Base-by-base conservation (phyloP, 768 basidiomycete species). In the Boletus eberwhitei region DNA sequence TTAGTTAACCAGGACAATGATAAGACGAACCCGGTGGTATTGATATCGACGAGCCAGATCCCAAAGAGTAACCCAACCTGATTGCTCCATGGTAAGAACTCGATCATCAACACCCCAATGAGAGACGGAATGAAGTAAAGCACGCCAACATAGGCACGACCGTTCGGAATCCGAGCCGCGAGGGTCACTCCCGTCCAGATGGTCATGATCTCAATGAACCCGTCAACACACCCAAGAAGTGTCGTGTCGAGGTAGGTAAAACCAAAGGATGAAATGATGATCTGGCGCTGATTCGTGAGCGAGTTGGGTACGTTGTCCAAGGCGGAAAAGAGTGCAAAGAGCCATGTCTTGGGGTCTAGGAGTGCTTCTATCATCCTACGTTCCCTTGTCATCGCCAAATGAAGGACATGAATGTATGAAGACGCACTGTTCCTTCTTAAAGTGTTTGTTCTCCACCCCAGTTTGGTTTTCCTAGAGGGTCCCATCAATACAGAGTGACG, bases 361-460 rank as follows among this genome's bases (percentile, higher is more conserved):
- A 89, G 71, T 0, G 87, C 83, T 64, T 90, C 88, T 21, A 81
- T 77, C 76, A 90, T 78, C 67, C 86, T 88, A 62, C 7, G 6
- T 19, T 43, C 4, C 14, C 11, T 3, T 17, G 13, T 59, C 29
- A 54, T 19, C 19, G 2, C 11, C 12, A 37, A 17, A 43, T 19
- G 31, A 36, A 5, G 40, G 14, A 34, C 12, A 11, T 9, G 5
- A 37, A n/a, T 14, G 14, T 2, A 19, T 26, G 1, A 34, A 21
- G 11, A 77, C 86, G 58, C 52, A 88, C 88, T 91, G 89, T 36
- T 88, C 85, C 50, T 76, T 81, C 73, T 91, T 91, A 73, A 88
- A 91, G 49, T 77, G 78, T 62, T 91, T 92, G 64, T 88, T 90
- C 70, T 90, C 89, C 11, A 90, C 80, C 31, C 89, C 90, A 0